Conservation (phyloP, 2,329 filamentous ascomycete species). For the Aspergillus latus region DNA sequence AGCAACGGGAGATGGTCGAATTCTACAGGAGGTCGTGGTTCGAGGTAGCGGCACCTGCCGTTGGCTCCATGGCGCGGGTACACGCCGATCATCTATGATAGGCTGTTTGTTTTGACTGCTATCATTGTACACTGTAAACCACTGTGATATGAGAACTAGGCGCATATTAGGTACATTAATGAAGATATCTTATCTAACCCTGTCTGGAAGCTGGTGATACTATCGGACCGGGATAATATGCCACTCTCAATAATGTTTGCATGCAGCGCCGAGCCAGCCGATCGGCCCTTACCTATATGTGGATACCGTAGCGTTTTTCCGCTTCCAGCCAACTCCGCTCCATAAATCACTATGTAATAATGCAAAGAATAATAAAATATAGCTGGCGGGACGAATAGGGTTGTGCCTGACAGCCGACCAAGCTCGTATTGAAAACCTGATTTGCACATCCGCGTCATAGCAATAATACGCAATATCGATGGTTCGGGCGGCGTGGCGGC, state of each 20-base stretch:
- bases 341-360: background rate
- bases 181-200: background rate
- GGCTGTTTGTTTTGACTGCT: background rate
- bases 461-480: background rate
- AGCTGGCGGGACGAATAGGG: constrained; percentile 7
- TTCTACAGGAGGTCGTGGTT: background rate
- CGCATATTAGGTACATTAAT: background rate
- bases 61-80: background rate
- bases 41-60: background rate
- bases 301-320: constrained; percentile 19
- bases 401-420: constrained; percentile 6
- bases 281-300: constrained; percentile 8
- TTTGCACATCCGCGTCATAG: constrained; percentile 1
- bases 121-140: background rate
- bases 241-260: background rate
- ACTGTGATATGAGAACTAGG: background rate
- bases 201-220: background rate
- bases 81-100: background rate
- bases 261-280: constrained; percentile 21
- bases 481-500: constrained; percentile 6
- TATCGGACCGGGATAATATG: background rate
- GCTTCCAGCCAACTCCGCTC: constrained; percentile 18
- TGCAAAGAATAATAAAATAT: background rate
- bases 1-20: background rate
- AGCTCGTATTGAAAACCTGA: constrained; percentile 1